Conservation (phyloP, 2,329 filamentous ascomycete genomes). For the Microsporum ferrugineum region DNA sequence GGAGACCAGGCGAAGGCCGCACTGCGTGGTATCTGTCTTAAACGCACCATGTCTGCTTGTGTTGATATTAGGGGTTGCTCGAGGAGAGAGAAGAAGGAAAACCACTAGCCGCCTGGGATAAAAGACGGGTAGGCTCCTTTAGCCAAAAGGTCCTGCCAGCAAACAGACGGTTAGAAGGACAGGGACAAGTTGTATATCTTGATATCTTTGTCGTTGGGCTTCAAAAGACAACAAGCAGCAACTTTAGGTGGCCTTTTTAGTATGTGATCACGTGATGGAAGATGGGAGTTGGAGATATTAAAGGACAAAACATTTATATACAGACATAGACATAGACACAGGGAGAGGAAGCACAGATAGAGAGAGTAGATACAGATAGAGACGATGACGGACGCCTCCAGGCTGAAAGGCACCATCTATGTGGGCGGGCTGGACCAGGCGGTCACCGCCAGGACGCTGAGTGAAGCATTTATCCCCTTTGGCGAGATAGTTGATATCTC, state of each 20-base stretch:
- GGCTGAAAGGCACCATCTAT: constrained; percentile 84
- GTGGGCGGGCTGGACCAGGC: constrained; percentile 76
- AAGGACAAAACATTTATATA: not conserved
- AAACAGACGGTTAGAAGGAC: not conserved
- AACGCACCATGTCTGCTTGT: constrained; percentile 63
- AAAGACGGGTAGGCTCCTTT: not conserved
- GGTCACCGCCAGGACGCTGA: constrained; percentile 63
- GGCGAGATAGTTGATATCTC: constrained; percentile 89
- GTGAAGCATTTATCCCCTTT: constrained; percentile 91
- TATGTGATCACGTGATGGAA: not conserved
- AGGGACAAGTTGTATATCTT: constrained; percentile 1
- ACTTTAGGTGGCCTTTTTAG: constrained; percentile 10
- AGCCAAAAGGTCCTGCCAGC: not conserved
- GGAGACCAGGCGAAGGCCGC: constrained; percentile 97
- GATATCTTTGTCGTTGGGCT: not conserved
- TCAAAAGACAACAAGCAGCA: constrained; percentile 9
- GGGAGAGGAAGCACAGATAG: not conserved
- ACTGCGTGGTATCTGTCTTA: constrained; percentile 92
- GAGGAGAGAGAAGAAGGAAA: not conserved
- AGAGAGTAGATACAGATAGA: not conserved
- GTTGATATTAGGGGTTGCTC: constrained; percentile 10
- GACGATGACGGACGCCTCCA: constrained; percentile 64
- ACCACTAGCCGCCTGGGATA: not conserved
- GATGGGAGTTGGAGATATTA: not conserved
- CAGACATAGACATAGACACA: not conserved